A percentile compares a stretch with the other conserved stretches of the same genome.
Conservation (phyloP, 495 filamentous ascomycete species). For the Penicilliopsis zonata region DNA sequence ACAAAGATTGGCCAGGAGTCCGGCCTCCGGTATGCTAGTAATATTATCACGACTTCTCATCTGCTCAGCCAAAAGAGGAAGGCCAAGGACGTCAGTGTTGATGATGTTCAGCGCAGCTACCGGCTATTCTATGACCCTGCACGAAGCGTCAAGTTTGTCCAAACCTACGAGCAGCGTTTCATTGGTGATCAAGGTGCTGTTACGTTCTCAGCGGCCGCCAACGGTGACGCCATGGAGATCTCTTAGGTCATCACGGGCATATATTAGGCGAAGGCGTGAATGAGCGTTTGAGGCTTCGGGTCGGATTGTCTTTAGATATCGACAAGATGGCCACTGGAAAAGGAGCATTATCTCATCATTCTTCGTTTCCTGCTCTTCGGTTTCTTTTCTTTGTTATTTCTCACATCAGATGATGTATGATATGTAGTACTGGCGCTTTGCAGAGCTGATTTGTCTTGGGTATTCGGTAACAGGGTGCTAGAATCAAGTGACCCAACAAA, state of each 20-base stretch:
- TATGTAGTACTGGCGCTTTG: slow-evolving; percentile 36
- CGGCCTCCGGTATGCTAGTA: slow-evolving; percentile 84
- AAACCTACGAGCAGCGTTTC: slow-evolving; percentile 81
- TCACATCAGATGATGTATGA: slow-evolving; percentile 32
- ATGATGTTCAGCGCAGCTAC: slow-evolving; percentile 90
- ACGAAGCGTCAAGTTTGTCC: slow-evolving; percentile 81
- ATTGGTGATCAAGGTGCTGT: slow-evolving; percentile 80
- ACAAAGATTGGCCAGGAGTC: slow-evolving; percentile 94
- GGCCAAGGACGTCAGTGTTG: slow-evolving; percentile 64
- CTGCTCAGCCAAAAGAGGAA: slow-evolving; percentile 71
- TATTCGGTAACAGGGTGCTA: slow-evolving; percentile 13
- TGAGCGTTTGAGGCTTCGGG: slow-evolving; percentile 9
- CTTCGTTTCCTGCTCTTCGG: slow-evolving; percentile 8
- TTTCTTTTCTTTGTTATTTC: slow-evolving; percentile 15
- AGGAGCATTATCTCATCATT: slow-evolving; percentile 1
- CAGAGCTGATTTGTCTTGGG: slow-evolving; percentile 12
- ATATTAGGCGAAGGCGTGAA: slow-evolving; percentile 10
- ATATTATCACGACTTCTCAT: slow-evolving; percentile 87
- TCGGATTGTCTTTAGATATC: slow-evolving; percentile 5
- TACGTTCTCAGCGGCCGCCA: slow-evolving; percentile 53
- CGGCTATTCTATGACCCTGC: slow-evolving; percentile 82
- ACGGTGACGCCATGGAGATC: slow-evolving; percentile 77
- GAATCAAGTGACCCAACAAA: too few relatives aligned
- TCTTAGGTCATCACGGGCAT: slow-evolving; percentile 31
- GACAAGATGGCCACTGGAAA: slow-evolving; percentile 8